Conservation (phyloP, 805 yeast species). For the Teunomyces kruisii region DNA sequence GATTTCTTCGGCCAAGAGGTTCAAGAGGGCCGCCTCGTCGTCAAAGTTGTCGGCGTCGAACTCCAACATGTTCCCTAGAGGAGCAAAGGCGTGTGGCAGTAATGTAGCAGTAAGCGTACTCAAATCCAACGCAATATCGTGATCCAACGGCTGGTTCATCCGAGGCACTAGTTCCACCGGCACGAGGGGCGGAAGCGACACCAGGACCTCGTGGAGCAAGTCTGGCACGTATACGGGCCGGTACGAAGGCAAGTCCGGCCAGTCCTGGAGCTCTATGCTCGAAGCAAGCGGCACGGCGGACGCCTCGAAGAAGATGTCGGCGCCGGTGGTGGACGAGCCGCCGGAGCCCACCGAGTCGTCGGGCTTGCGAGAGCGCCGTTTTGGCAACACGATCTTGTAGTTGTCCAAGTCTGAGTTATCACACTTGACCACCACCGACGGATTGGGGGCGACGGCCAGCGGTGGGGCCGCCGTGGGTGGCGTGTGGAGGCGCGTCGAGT, state of each 20-base stretch:
- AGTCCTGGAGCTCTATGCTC: not conserved
- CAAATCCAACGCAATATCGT: conserved; percentile 8
- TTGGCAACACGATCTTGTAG: not conserved
- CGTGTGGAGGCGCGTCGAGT: not conserved
- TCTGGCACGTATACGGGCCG: not conserved
- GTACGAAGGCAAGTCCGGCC: not conserved
- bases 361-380: not conserved
- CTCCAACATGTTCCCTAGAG: not conserved
- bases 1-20: not conserved
- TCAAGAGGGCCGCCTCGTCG: not conserved
- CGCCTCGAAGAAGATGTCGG: conserved; percentile 18
- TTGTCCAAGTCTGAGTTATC: not conserved
- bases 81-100: not conserved
- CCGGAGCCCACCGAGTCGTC: no score
- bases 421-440: not conserved
- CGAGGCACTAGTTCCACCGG: conserved; percentile 10
- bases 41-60: not conserved
- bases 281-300: conserved; percentile 9
- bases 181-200: conserved; percentile 4
- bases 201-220: not conserved
- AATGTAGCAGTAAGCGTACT: not conserved
- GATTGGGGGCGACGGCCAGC: not conserved
- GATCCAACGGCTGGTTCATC: conserved; percentile 14
- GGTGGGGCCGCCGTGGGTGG: not conserved
- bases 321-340: not conserved